Percentiles rank a stretch among this genome's conserved stretches.
Evolutionary conservation across 768 basidiomycete species (phyloP).

Genomic region (Amanita thiersii): DNA sequence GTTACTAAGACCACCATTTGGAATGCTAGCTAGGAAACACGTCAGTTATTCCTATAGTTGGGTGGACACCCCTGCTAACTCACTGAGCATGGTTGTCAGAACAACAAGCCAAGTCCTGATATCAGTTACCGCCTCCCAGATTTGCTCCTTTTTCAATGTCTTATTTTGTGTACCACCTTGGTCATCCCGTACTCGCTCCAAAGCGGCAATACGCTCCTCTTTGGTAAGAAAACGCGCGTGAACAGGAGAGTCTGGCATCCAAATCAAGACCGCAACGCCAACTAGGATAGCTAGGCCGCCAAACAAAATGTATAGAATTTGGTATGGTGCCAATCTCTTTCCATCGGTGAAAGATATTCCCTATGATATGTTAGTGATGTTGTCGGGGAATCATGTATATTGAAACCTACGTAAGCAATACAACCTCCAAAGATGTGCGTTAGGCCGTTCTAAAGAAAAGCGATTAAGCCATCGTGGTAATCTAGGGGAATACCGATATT

Average conservation of each 20-base stretch:
- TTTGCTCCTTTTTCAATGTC: constrained; percentile 49
- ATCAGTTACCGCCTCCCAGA: constrained; percentile 48
- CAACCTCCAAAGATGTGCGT: constrained; percentile 57
- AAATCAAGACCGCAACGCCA: constrained; percentile 46
- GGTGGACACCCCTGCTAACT: constrained; percentile 17
- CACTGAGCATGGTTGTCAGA: constrained; percentile 49
- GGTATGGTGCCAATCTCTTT: constrained; percentile 41
- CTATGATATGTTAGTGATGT: constrained; percentile 17
- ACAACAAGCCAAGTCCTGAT: constrained; percentile 57
- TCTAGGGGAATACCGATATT: too few species aligned
- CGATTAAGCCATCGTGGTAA: background rate
- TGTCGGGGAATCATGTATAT: background rate
- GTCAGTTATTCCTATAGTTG: background rate
- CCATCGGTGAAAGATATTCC: constrained; percentile 50
- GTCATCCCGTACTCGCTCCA: constrained; percentile 62
- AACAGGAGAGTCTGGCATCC: constrained; percentile 60
- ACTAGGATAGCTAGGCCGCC: constrained; percentile 55
- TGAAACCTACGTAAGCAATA: constrained; percentile 42
- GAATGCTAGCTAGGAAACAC: constrained; percentile 44
- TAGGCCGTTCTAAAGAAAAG: constrained; percentile 39
- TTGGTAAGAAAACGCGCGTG: constrained; percentile 46
- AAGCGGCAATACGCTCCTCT: constrained; percentile 52
- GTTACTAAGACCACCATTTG: constrained; percentile 56
- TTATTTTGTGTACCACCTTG: constrained; percentile 58
- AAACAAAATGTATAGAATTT: constrained; percentile 53